A percentile compares a stretch with the other conserved stretches of the same genome.
phyloP scores from a whole-genome alignment of 768 basidiomycete genomes.

The Tephrocybe sp. region DNA sequence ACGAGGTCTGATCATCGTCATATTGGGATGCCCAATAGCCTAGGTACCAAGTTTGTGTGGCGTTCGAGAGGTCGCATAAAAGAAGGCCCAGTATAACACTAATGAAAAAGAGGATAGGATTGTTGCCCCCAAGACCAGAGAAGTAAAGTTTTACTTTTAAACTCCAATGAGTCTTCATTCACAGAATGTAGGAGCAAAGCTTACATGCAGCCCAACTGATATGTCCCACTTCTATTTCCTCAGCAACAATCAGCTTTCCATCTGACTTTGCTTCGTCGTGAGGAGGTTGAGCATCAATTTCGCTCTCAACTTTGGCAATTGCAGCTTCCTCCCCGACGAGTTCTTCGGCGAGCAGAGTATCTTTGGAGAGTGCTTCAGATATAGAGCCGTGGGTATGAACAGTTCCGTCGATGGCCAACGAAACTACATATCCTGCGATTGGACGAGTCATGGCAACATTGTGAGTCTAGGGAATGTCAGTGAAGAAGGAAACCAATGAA shows the following conservation, averaged over 20 bases:
- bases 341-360: constrained; percentile 33
- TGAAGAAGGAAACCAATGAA: neutral
- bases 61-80: constrained; percentile 22
- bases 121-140: constrained; percentile 34
- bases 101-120: constrained; percentile 33
- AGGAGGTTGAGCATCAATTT: constrained; percentile 20
- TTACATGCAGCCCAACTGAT: constrained; percentile 50
- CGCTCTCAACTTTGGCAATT: constrained; percentile 23
- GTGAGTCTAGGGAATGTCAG: constrained; percentile 36
- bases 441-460: constrained; percentile 53
- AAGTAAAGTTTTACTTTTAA: constrained; percentile 37
- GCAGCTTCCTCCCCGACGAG: constrained; percentile 27
- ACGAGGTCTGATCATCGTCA: constrained; percentile 25
- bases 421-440: constrained; percentile 57
- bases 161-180: constrained; percentile 17
- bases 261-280: constrained; percentile 29
- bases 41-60: constrained; percentile 41
- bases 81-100: constrained; percentile 24
- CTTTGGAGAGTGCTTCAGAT: constrained; percentile 44
- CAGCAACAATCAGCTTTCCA: constrained; percentile 64
- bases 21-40: constrained; percentile 50
- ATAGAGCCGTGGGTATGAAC: constrained; percentile 49
- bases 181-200: constrained; percentile 16
- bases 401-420: constrained; percentile 53
- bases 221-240: constrained; percentile 62